Conservation (phyloP, 2,329 filamentous ascomycete species). For the Nemania serpens region DNA sequence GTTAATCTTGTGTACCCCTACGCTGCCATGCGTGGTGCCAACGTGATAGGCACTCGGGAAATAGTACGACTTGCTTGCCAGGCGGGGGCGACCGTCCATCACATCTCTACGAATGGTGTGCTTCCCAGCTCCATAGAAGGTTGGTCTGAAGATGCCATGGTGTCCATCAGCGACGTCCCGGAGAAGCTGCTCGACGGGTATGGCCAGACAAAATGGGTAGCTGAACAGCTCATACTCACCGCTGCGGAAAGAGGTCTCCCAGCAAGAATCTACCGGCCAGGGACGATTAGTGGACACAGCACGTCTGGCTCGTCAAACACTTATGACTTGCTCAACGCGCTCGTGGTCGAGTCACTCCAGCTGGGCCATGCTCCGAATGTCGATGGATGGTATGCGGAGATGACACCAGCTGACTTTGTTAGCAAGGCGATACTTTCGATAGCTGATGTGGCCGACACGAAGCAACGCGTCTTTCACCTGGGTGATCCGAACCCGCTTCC, state of each 20-base stretch:
- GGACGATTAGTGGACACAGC: conserved; percentile 80
- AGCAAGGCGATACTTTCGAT: conserved; percentile 74
- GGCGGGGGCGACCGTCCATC: conserved; percentile 73
- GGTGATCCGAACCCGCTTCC: conserved; percentile 73
- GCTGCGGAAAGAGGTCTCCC: conserved; percentile 71
- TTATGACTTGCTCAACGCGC: conserved; percentile 75
- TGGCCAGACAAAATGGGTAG: conserved; percentile 81
- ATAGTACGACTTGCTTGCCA: conserved; percentile 72
- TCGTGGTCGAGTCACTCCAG: conserved; percentile 77
- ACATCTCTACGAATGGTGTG: conserved; percentile 81
- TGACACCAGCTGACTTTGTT: conserved; percentile 84
- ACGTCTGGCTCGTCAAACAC: conserved; percentile 75
- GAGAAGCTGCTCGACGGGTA: conserved; percentile 73
- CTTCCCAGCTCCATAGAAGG: conserved; percentile 71
- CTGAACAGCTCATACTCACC: conserved; percentile 74
- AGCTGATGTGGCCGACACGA: conserved; percentile 63
- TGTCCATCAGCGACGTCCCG: conserved; percentile 70
- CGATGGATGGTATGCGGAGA: conserved; percentile 77
- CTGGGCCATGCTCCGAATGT: conserved; percentile 73
- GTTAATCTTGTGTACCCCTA: conserved; percentile 85
- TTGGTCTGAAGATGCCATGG: conserved; percentile 72
- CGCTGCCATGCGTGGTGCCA: conserved; percentile 72
- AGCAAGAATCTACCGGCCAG: conserved; percentile 72
- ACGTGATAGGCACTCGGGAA: conserved; percentile 79
- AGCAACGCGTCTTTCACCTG: conserved; percentile 73